Evolutionary conservation across 805 yeast species (phyloP), one percentile per base, ranked within the genome.

Genomic region (Maudiozyma serrabonitensis): DNA sequence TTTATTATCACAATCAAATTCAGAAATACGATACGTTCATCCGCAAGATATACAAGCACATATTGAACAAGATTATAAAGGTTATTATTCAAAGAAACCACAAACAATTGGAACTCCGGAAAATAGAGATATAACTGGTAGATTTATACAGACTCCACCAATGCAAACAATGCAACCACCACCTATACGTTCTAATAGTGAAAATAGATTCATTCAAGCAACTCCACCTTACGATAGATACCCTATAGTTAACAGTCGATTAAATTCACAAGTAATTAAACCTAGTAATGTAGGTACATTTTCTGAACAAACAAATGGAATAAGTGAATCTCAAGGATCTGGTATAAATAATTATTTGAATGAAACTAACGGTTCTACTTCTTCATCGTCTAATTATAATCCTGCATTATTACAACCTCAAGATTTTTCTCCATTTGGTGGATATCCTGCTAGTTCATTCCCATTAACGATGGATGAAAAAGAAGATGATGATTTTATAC

Each of bases 401-500:
- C 42, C 42, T 9, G 50, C 56, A 9, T 59, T 43, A 21, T 40
- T 45, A 32, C 49, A 62, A 4, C 81, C 75, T 59, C 76, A 81
- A 21, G 93, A 84, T 60, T 81, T 82, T 56, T 80, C 86, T 45
- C 99, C 98, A 2, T 91, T 91, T 69, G 99, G 98, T 46, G 98
- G 98, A 15, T 91, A 87, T 67, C 98, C 99, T 0, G 95, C 96
- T 8, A 75, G 89, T 16, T 81, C 88, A 4, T 91, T 91, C 70
- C 99, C 99, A 1, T 71, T 91, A 50, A 83, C 79, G 57, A 81
- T 93, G 54, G 96, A 91, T 52, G 98, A 91, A 58, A 87, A 87
- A 68, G 99, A 91, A 68, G 84, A 86, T 9, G 99, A 91, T 69
- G 99, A 91, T 67, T 90, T 87, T 62, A 66, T 93, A 56, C 98